Evolutionary conservation across 768 basidiomycete species (phyloP).

Genomic region (Serendipita indica): DNA sequence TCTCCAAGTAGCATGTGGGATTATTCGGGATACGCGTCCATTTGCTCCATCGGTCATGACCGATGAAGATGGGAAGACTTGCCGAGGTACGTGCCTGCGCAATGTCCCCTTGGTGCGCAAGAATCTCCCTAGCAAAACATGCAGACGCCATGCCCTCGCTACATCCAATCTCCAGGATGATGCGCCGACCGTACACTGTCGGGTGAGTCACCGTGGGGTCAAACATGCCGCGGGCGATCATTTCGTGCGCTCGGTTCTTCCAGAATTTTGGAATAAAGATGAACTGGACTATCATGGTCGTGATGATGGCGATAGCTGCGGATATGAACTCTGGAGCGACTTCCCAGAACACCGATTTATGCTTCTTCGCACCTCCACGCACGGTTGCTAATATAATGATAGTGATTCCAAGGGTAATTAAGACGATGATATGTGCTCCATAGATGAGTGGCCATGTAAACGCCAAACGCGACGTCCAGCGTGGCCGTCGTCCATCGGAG

Average conservation of each 20-base stretch:
- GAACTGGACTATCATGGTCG: not conserved
- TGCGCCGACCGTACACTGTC: not conserved
- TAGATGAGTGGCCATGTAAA: not conserved
- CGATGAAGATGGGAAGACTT: not conserved
- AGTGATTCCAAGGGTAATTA: not conserved
- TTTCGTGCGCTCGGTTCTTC: not conserved
- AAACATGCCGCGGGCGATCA: not conserved
- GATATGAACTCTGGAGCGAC: not conserved
- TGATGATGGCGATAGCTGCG: not conserved
- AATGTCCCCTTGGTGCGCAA: not conserved
- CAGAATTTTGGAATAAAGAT: not conserved
- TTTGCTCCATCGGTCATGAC: slow-evolving; percentile 4
- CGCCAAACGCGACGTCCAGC: not conserved
- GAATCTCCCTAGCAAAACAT: not conserved
- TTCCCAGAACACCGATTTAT: not conserved
- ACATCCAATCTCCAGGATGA: not conserved
- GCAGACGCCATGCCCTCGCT: not conserved
- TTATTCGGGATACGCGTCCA: slow-evolving; percentile 5
- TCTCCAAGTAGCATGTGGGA: not conserved
- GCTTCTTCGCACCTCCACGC: not conserved
- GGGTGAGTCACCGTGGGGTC: not conserved
- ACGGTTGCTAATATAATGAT: not conserved
- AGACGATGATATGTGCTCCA: not conserved
- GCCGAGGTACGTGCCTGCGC: not conserved
- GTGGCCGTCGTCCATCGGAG: no score